phyloP scores from a whole-genome alignment of 768 basidiomycete species.

The Serpula lacrymans region DNA sequence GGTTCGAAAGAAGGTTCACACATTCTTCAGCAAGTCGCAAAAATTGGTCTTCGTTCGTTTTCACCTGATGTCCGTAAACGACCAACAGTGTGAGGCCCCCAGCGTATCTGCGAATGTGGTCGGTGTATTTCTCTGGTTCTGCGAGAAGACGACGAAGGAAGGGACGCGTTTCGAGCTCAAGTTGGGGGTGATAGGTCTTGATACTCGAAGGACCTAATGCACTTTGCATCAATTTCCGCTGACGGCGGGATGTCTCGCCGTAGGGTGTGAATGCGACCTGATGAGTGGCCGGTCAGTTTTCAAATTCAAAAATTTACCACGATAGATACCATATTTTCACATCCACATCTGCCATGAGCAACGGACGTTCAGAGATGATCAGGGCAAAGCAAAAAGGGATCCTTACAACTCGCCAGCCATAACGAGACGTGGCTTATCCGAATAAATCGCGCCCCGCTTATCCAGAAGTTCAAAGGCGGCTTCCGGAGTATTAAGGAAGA shows the following conservation, averaged over 20 bases:
- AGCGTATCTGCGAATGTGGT: conserved; percentile 40
- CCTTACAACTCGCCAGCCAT: conserved; percentile 73
- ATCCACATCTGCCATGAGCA: conserved; percentile 42
- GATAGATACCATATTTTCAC: conserved; percentile 55
- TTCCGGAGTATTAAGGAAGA: conserved; percentile 63
- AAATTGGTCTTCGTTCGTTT: conserved; percentile 37
- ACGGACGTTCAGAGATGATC: conserved; percentile 4
- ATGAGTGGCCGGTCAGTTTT: not conserved
- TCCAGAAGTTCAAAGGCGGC: conserved; percentile 65
- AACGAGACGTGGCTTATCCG: conserved; percentile 66
- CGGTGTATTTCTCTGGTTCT: conserved; percentile 31
- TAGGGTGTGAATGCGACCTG: conserved; percentile 67
- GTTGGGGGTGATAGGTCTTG: conserved; percentile 53
- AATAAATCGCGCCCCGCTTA: conserved; percentile 66
- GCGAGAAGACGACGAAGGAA: conserved; percentile 56
- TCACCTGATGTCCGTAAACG: conserved; percentile 57
- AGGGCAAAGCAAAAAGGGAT: not conserved
- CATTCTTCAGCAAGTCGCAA: conserved; percentile 41
- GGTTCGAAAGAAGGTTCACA: conserved; percentile 38
- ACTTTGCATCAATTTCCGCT: conserved; percentile 64
- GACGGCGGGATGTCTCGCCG: conserved; percentile 58
- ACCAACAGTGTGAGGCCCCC: conserved; percentile 55
- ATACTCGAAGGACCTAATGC: conserved; percentile 55
- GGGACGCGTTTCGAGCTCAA: conserved; percentile 51
- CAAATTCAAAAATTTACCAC: too few species aligned